Base-by-base conservation (phyloP, 148 eudicot genomes). In the Chenopodium album region DNA sequence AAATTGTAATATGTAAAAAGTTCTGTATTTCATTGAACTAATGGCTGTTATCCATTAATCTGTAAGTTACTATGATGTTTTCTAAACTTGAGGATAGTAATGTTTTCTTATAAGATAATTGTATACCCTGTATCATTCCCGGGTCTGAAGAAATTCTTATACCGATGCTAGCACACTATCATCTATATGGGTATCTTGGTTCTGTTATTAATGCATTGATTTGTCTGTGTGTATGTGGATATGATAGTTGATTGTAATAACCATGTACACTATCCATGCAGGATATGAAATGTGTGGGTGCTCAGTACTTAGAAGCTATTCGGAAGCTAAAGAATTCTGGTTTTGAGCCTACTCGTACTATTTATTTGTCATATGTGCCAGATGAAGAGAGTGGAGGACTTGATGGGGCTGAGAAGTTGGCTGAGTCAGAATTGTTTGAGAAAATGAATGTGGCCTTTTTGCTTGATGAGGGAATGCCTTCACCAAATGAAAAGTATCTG, bases 341-440 rank as follows among this genome's bases (percentile, higher is more conserved):
- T 13, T 93, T 92, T 76, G 83, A 83, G 85, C 98, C 98, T 2
- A 37, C 85, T 52, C 94, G 97, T 34, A 89, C 88, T 8, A 85
- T 95, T 10, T 93, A 93, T 82, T 67, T 95, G 78, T 89, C 97
- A 10, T 95, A 89, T 67, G 95, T 93, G 46, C 98, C 97, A 26
- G 98, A 94, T 80, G 98, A 94, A 87, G 98, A 94, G 81, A 89
- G 90, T 72, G 98, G 98, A 34, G 98, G 98, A 20, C 93, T 86
- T 66, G 95, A 91, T 74, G 98, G 98, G 7, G 95, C 91, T 20
- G 91, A 80, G 81, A 91, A 79, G 82, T 86, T 95, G 71, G 92
- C 89, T 0, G 83, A 92, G 76, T 93, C 97, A 19, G 89, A 91
- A 1, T 60, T 79, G 73, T 93, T 92, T 77, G 77, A 83, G 62